phyloP scores from a whole-genome alignment of 768 basidiomycete species.

The Leccinum pellstonianum region DNA sequence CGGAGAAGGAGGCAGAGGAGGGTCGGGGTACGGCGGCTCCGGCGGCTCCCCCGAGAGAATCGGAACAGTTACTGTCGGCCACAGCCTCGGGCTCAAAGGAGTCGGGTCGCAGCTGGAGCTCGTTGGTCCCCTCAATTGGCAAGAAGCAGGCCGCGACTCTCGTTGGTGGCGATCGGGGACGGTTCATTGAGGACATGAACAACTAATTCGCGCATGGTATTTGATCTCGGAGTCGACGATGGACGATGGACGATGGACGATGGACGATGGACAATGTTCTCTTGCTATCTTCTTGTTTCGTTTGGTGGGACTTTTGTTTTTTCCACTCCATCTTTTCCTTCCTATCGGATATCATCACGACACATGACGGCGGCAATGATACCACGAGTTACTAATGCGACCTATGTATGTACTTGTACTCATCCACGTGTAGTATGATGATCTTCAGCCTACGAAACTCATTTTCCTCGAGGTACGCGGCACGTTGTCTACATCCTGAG shows the following conservation, averaged over 20 bases:
- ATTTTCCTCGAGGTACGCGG: not conserved
- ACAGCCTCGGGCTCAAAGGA: constrained; percentile 47
- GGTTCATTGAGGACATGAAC: not conserved
- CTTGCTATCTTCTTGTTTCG: not conserved
- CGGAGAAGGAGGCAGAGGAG: constrained; percentile 28
- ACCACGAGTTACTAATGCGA: not conserved
- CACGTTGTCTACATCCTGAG: not conserved
- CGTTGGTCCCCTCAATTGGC: constrained; percentile 10
- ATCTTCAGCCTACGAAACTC: not conserved
- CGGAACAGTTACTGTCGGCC: constrained; percentile 52
- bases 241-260: not conserved
- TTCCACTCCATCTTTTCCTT: not conserved
- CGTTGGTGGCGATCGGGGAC: constrained; percentile 12
- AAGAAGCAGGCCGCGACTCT: constrained; percentile 4
- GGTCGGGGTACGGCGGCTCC: constrained; percentile 11
- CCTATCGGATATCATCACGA: not conserved
- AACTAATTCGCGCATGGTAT: not conserved
- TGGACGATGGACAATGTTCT: not conserved
- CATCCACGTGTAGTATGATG: not conserved
- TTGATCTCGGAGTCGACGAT: not conserved
- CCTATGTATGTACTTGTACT: not conserved
- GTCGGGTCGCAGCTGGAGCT: constrained; percentile 22
- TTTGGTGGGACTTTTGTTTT: not conserved
- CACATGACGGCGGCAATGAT: not conserved
- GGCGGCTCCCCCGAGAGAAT: constrained; percentile 33